Evolutionary conservation across 176 grass and related monocot species (phyloP), one percentile per base, ranked within the genome.

Genomic region (Phragmites australis): DNA sequence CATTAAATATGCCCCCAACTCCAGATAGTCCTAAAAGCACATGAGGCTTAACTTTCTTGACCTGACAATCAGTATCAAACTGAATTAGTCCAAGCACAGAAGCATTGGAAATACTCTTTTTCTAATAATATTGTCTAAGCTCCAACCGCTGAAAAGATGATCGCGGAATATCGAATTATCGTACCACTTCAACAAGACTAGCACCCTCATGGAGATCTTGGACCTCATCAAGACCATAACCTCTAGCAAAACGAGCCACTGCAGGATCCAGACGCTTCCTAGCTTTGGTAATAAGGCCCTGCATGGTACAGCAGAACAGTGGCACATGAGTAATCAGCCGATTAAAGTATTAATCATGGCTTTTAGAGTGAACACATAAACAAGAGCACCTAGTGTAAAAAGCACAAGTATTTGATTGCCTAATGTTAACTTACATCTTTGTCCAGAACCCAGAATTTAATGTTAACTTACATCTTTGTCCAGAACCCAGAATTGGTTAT

Each of bases 21-120:
- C 95, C 95, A 87, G 95, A 98, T 31, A 98, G 88, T 65, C 95
- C 95, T 87, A 98, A 91, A 89, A 98, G 90, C 47, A 94, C 95
- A 82, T 98, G 95, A 26, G 95, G 95, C 81, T 89, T 98, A 67
- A 94, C 92, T 87, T 93, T 93, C 70, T 89, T 93, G 49, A 98
- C 95, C 95, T 98, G 85, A 84, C 65, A n/a, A 88, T 64, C 74
- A 50, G 65, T 70, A 42, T 21, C 37, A 72, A 64, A 81, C 26
- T 30, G 76, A 68, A 83, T 83, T 37, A 77, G 75, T 78, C 25
- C 18, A 75, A 65, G 12, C 49, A 64, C 55, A 76, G 53, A 56
- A 62, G 26, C 54, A 81, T 64, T 39, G 13, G 11, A 59, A 59
- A 41, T 26, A 21, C 11, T 67, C 26, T 69, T 5, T 61, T 47